These are phyloP conservation scores for Boletus rubropictus DNA, from an alignment of 768 basidiomycete species.

Conservation along the genomic window DNA sequence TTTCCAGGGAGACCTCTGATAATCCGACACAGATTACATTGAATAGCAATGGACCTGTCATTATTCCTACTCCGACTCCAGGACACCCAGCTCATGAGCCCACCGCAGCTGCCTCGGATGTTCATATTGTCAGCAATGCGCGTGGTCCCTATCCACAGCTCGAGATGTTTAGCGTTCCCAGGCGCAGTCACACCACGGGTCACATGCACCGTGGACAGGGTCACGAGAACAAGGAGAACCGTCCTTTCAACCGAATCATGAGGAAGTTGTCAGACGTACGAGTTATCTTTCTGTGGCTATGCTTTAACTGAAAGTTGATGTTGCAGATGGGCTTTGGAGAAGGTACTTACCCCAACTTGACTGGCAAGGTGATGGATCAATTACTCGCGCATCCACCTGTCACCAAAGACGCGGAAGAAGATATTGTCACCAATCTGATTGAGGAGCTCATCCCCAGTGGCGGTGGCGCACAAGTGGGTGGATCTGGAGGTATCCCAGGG, in stretches of 20 bases:
- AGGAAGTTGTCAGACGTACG: constrained; percentile 60
- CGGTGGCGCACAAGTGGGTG: constrained; percentile 34
- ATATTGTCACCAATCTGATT: constrained; percentile 57
- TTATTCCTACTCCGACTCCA: constrained; percentile 2
- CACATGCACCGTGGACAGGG: constrained; percentile 19
- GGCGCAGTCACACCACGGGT: constrained; percentile 33
- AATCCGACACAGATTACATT: constrained; percentile 9
- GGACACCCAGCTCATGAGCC: constrained; percentile 17
- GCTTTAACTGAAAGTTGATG: constrained; percentile 8
- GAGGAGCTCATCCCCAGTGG: constrained; percentile 50
- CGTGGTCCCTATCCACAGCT: constrained; percentile 55
- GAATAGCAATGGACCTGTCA: constrained; percentile 1
- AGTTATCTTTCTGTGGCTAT: constrained; percentile 9
- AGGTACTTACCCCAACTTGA: constrained; percentile 47
- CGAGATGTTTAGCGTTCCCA: constrained; percentile 58
- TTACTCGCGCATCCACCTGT: constrained; percentile 38
- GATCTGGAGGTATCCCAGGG: constrained; percentile 37
- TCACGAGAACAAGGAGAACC: constrained; percentile 28
- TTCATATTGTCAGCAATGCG: constrained; percentile 58
- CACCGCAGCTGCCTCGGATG: constrained; percentile 13
- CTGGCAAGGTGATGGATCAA: constrained; percentile 44
- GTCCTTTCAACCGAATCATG: constrained; percentile 46
- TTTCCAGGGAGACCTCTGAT: constrained; percentile 26
- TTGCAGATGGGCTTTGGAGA: constrained; percentile 72
- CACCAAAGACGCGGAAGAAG: constrained; percentile 55